phyloP scores from a whole-genome alignment of 345 rosid genomes.

The Anastatica hierochuntica region DNA sequence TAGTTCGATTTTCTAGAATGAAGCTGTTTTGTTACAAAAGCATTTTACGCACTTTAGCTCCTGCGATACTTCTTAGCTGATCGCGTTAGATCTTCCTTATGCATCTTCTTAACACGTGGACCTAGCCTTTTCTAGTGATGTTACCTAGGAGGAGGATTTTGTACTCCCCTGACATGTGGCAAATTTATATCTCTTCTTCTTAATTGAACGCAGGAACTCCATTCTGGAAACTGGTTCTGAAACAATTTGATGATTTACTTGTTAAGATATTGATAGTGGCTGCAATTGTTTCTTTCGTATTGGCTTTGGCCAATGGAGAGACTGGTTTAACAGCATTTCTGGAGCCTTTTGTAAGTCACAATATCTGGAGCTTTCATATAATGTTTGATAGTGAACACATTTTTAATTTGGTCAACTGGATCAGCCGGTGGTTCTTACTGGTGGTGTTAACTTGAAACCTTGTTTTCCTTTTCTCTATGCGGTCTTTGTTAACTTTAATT shows the following conservation, averaged over 20 bases:
- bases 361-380: conserved; percentile 1
- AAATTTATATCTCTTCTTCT: conserved; percentile 5
- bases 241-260: conserved; percentile 96
- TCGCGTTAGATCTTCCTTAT: not conserved
- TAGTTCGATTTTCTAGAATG: not conserved
- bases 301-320: conserved; percentile 94
- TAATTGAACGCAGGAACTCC: conserved; percentile 62
- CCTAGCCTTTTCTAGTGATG: not conserved
- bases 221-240: conserved; percentile 93
- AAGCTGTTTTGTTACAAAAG: not conserved
- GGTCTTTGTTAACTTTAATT: not conserved
- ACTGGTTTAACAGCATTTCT: conserved; percentile 91
- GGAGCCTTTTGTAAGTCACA: conserved; percentile 91
- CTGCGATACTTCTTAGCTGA: not conserved
- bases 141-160: not conserved
- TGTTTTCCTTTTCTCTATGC: not conserved
- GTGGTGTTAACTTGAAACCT: conserved; percentile 2
- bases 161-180: not conserved
- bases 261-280: conserved; percentile 96
- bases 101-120: not conserved
- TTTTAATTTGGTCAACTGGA: not conserved
- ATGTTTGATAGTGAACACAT: not conserved
- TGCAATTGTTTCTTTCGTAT: conserved; percentile 68
- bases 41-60: not conserved
- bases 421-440: not conserved